Evolutionary conservation across 1,139 yeast genomes (phyloP).

Genomic region (Zygoascus sp.): DNA sequence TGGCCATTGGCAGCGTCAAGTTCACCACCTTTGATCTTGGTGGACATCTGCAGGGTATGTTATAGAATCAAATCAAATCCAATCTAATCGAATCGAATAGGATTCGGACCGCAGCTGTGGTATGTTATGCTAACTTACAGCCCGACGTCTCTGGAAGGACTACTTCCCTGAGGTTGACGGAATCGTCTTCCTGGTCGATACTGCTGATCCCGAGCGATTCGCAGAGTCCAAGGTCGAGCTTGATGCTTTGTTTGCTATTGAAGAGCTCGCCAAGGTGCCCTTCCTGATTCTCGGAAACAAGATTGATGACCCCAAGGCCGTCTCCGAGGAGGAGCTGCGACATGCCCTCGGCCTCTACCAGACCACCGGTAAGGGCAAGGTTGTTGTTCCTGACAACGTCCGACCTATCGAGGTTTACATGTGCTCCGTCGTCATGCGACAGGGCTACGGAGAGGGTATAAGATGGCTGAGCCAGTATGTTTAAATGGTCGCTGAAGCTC

Average conservation of each 20-base stretch:
- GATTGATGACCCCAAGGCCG: slow-evolving; percentile 91
- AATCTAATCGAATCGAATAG: no score
- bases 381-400: slow-evolving; percentile 62
- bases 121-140: slow-evolving; percentile 32
- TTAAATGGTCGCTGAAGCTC: slow-evolving; percentile 40
- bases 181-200: slow-evolving; percentile 92
- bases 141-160: slow-evolving; percentile 98
- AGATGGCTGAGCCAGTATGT: slow-evolving; percentile 95
- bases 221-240: slow-evolving; percentile 93
- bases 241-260: slow-evolving; percentile 87
- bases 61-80: neutral
- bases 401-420: slow-evolving; percentile 95
- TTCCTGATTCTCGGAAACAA: slow-evolving; percentile 93
- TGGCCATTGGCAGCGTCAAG: slow-evolving; percentile 92
- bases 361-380: slow-evolving; percentile 83
- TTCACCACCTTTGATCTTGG: slow-evolving; percentile 98
- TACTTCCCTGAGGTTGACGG: slow-evolving; percentile 99
- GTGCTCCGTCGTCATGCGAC: slow-evolving; percentile 97
- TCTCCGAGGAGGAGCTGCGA: slow-evolving; percentile 90
- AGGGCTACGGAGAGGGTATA: slow-evolving; percentile 94
- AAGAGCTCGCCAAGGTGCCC: slow-evolving; percentile 85
- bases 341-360: slow-evolving; percentile 82
- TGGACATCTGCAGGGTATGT: slow-evolving; percentile 72
- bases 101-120: neutral
- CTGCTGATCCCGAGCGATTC: slow-evolving; percentile 94